Evolutionary conservation across 1,284 basidiomycete genomes (phyloP), one percentile per base, ranked within the genome.

Genomic region (Microbotryum lychnidis-dioicae): DNA sequence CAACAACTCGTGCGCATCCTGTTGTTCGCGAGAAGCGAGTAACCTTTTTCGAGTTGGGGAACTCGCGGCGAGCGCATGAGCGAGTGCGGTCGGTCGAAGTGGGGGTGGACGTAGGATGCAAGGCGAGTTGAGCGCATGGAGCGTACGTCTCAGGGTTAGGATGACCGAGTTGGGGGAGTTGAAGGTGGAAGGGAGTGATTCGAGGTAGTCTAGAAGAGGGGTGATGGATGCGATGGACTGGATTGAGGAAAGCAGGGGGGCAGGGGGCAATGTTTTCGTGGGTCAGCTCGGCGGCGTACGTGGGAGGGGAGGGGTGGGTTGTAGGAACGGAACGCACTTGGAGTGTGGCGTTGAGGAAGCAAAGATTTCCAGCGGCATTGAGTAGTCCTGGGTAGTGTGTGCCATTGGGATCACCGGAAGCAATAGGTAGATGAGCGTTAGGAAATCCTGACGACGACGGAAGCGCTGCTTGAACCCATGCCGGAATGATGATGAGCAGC

Each of bases 1-100:
- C 76, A 93, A 94, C n/a, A 96, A 80, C 73, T 96, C 92, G 71
- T 96, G 92, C 3, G 91, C 91, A 74, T 96, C 91, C 76, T 96
- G 91, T 74, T 96, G 91, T 72, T 93, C 88, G 18, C 88, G 83
- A 1, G 88, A 89, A 62, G 83, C 83, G 71, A 94, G 85, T 7
- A 93, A 79, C 0, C 85, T 80, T 62, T 80, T 82, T 0, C 72
- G 65, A 2, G 55, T 51, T 48, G 80, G 78, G 50, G 70, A n/a
- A 80, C 82, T 63, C 81, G 80, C 47, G 79, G 76, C 49, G 58
- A 91, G 81, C 1, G 85, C 86, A 16, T 80, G 75, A 50, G 91
- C 86, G 63, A 91, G 83, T 25, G 80, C 79, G 50, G 83, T 73
- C 0, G 89, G 89, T 0, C 87, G 82, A 20, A 90, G 79, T 18